Base-by-base conservation (phyloP, 169 alveolate genomes). In the Besnoitia besnoiti region DNA sequence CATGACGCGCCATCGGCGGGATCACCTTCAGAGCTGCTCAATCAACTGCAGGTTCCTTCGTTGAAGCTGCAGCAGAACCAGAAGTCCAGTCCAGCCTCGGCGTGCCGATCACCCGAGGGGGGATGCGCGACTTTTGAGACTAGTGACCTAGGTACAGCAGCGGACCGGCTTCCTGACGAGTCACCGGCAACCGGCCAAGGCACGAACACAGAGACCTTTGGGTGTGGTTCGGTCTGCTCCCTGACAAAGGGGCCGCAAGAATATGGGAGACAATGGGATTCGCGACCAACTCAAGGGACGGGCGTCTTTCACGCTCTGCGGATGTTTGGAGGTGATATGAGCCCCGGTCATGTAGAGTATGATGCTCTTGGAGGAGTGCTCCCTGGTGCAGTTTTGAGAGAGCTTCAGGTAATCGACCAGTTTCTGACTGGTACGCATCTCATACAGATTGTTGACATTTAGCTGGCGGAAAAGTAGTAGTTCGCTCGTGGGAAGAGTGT, bases 281-380 rank as follows among this genome's bases (percentile, higher is more conserved):
- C 80, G 44, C 80, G 19, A 12, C 44, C 10, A 67, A 21, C 10
- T 12, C 80, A 67, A 14, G 80, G 24, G 42, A 10, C 37, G 80
- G 40, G 19, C 40, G 40, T 33, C 16, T n/a, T 30, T 67, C 39
- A 67, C 39, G 8, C 44, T n/a, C 39, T 67, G 19, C 33, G 80
- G 19, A 30, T 67, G 42, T 67, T 67, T 33, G 80, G 80, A 12
- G 80, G 80, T 21, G 80, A 67, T 30, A n/a, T n/a, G 80, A 67
- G 19, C 39, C 80, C 80, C 10, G 80, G 80, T 12, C 14, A 51
- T 14, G 19, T 30, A 8, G 80, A 67, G 42, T 67, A 21, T 33
- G 80, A 67, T 67, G 80, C 80, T 8, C 40, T 67, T 67, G 80
- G 80, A 21, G 80, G 80, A n/a, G 80, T 10, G 16, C 80, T 67